These are phyloP conservation scores for Massarina eburnea DNA, from an alignment of 2,329 filamentous ascomycete genomes.

Conservation along the genomic window DNA sequence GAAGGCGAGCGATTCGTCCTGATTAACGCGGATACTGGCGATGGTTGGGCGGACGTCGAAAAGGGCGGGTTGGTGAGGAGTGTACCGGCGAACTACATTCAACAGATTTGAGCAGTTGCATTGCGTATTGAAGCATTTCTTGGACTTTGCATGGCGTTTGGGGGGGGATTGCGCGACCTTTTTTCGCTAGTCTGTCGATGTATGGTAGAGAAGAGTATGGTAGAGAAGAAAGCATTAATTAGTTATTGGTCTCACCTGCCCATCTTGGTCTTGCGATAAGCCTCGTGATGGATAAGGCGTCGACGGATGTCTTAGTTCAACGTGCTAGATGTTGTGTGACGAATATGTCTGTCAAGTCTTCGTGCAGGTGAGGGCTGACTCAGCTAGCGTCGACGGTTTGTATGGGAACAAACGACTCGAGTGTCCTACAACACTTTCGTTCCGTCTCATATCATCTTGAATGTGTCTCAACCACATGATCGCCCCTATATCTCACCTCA, in stretches of 20 bases:
- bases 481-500: no score
- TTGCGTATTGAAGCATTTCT: neutral
- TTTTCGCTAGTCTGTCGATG: neutral
- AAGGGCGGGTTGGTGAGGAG: constrained; percentile 83
- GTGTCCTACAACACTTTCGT: no score
- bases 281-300: neutral
- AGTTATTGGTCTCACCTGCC: neutral
- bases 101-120: constrained; percentile 58
- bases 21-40: constrained; percentile 82
- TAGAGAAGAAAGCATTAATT: neutral
- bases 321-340: neutral
- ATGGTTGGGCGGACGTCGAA: constrained; percentile 97
- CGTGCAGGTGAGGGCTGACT: neutral
- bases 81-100: constrained; percentile 92
- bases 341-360: neutral
- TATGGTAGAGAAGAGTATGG: no score
- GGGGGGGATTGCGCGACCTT: neutral
- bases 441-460: no score
- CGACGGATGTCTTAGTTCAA: neutral
- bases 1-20: constrained; percentile 93
- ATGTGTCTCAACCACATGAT: no score
- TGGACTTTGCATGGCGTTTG: constrained; percentile 7
- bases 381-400: neutral
- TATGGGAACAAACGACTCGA: no score
- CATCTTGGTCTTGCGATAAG: neutral